phyloP scores from a whole-genome alignment of 306 rosid species.

The Adenanthera pavonina region DNA sequence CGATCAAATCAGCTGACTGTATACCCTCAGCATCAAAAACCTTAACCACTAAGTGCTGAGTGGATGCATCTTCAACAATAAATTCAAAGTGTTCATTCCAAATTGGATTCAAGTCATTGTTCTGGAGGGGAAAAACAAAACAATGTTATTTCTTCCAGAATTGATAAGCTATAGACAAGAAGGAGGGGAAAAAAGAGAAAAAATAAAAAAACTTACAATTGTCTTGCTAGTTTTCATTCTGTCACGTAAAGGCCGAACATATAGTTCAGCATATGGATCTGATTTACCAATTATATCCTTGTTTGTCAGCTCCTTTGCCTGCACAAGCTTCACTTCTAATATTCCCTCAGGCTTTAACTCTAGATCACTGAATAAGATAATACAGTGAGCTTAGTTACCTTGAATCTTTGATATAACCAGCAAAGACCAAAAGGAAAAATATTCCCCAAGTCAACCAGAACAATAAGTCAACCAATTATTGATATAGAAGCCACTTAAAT shows the following conservation, averaged over 20 bases:
- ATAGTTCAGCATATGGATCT: conserved; percentile 91
- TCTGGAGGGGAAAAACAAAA: conserved; percentile 28
- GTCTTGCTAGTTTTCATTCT: conserved; percentile 90
- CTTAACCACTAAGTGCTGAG: conserved; percentile 82
- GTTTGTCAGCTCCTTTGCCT: conserved; percentile 90
- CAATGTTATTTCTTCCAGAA: conserved; percentile 32
- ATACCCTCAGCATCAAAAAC: conserved; percentile 80
- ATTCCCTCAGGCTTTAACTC: conserved; percentile 91
- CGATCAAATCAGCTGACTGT: conserved; percentile 79
- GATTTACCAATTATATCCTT: conserved; percentile 97
- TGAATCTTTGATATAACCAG: conserved; percentile 27
- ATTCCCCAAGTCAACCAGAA: conserved; percentile 25
- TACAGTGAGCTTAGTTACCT: conserved; percentile 26
- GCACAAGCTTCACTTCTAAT: conserved; percentile 96
- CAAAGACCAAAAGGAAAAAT: conserved; percentile 40
- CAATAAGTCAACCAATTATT: neutral
- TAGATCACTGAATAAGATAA: conserved; percentile 71
- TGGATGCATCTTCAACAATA: conserved; percentile 38
- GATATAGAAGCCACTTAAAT: conserved; percentile 21
- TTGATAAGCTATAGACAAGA: conserved; percentile 26
- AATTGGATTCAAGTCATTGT: conserved; percentile 8
- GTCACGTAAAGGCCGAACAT: conserved; percentile 77
- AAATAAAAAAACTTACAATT: conserved; percentile 73
- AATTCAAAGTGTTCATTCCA: neutral
- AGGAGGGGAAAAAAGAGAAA: neutral